phyloP scores from a whole-genome alignment of 1,284 basidiomycete species.

The Peniophora sp. region DNA sequence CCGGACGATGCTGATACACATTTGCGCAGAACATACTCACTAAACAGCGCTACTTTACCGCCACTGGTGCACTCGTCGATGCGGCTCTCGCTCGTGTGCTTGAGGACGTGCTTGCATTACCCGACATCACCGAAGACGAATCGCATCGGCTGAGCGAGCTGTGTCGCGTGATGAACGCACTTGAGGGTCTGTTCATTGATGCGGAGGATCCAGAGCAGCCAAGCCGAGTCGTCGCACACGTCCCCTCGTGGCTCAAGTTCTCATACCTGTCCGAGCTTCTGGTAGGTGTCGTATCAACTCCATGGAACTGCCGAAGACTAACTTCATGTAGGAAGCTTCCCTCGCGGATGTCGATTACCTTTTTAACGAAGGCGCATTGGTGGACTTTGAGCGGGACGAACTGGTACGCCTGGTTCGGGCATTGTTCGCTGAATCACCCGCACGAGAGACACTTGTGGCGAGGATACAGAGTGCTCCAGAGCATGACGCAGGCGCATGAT shows the following conservation, averaged over 20 bases:
- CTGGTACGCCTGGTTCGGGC: conserved; percentile 77
- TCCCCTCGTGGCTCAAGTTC: conserved; percentile 92
- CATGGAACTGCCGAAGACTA: too few relatives aligned
- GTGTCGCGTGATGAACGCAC: conserved; percentile 68
- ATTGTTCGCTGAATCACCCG: conserved; percentile 84
- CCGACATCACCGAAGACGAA: conserved; percentile 89
- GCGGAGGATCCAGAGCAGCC: conserved; percentile 33
- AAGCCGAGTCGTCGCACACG: conserved; percentile 68
- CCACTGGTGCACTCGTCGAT: conserved; percentile 73
- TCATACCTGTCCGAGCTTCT: conserved; percentile 87
- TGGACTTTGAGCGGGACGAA: conserved; percentile 87
- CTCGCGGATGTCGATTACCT: conserved; percentile 91
- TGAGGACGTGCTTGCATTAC: conserved; percentile 68
- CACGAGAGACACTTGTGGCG: not conserved
- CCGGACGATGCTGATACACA: not conserved
- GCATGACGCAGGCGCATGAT: too few relatives aligned
- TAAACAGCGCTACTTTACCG: conserved; percentile 58
- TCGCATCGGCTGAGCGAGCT: conserved; percentile 80
- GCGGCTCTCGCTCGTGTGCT: conserved; percentile 64
- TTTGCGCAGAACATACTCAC: conserved; percentile 42
- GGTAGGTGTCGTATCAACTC: too few relatives aligned
- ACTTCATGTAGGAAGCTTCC: conserved; percentile 67
- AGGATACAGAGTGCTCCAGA: too few relatives aligned
- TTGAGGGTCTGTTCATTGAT: conserved; percentile 78
- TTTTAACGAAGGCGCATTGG: conserved; percentile 84